phyloP scores from a whole-genome alignment of 805 yeast species.

The Ogataea pini region DNA sequence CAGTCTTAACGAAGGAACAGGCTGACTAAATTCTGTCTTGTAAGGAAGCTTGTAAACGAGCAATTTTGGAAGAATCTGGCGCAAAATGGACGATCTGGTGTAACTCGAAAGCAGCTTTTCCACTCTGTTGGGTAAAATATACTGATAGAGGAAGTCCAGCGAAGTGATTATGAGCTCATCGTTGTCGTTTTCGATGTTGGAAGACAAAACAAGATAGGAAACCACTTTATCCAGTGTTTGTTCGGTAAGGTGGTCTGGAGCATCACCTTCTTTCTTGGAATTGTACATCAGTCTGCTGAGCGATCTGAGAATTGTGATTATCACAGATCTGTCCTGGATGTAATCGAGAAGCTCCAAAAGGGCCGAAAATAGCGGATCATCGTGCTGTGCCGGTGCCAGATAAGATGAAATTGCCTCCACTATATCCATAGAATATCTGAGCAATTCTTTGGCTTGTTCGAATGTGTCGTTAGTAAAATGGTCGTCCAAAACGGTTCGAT shows the following conservation, averaged over 20 bases:
- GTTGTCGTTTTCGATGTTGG: constrained; percentile 38
- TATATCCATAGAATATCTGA: constrained; percentile 71
- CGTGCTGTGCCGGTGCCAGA: constrained; percentile 69
- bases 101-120: constrained; percentile 49
- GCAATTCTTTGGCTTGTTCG: constrained; percentile 53
- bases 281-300: constrained; percentile 77
- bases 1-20: constrained; percentile 42
- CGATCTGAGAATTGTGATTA: constrained; percentile 71
- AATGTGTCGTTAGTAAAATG: constrained; percentile 29
- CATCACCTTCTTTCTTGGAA: constrained; percentile 42
- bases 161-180: constrained; percentile 76
- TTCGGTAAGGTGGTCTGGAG: constrained; percentile 49
- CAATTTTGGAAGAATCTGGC: constrained; percentile 62
- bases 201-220: constrained; percentile 54
- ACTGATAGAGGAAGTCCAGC: constrained; percentile 82
- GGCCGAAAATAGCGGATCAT: constrained; percentile 65
- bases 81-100: constrained; percentile 51
- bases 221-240: constrained; percentile 53
- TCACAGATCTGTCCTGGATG: constrained; percentile 65
- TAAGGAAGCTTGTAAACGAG: constrained; percentile 48
- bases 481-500: constrained; percentile 28
- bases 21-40: constrained; percentile 37
- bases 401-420: constrained; percentile 84
- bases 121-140: constrained; percentile 62
- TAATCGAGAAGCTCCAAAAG: constrained; percentile 51